Conservation (phyloP, 495 filamentous ascomycete species). For the Parathielavia hyrcaniae region DNA sequence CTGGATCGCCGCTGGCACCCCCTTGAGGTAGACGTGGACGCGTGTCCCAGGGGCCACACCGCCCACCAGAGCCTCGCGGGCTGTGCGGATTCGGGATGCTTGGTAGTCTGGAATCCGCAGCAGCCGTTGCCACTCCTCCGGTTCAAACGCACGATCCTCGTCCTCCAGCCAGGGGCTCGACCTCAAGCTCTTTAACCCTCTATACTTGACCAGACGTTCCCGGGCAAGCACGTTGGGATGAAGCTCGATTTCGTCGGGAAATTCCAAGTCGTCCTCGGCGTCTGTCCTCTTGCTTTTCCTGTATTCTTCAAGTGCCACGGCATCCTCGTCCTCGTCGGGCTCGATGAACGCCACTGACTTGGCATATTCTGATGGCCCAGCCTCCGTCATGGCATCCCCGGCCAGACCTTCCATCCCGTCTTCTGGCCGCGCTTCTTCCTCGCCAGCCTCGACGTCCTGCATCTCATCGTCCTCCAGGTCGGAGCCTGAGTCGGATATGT, state of each 20-base stretch:
- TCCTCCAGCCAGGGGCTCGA: slow-evolving; percentile 81
- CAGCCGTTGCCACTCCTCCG: slow-evolving; percentile 81
- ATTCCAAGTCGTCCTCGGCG: slow-evolving; percentile 82
- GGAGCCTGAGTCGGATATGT: slow-evolving; percentile 75
- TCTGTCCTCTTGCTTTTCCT: slow-evolving; percentile 68
- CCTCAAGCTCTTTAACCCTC: slow-evolving; percentile 83
- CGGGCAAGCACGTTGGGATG: slow-evolving; percentile 79
- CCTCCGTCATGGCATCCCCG: slow-evolving; percentile 65
- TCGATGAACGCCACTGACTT: slow-evolving; percentile 89
- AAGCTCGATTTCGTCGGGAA: slow-evolving; percentile 95
- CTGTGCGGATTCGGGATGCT: slow-evolving; percentile 62
- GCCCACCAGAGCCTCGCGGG: slow-evolving; percentile 76
- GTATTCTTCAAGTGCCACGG: slow-evolving; percentile 69
- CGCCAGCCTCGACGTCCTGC: slow-evolving; percentile 53
- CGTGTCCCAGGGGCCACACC: slow-evolving; percentile 77
- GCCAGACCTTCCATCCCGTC: slow-evolving; percentile 74
- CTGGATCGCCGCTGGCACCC: slow-evolving; percentile 57
- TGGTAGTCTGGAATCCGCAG: slow-evolving; percentile 80
- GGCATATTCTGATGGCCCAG: slow-evolving; percentile 72
- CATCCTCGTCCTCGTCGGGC: slow-evolving; percentile 80
- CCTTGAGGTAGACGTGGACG: slow-evolving; percentile 72
- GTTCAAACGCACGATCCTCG: slow-evolving; percentile 78
- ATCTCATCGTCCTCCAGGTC: slow-evolving; percentile 71
- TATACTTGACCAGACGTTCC: slow-evolving; percentile 76
- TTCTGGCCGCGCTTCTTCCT: slow-evolving; percentile 52